Evolutionary conservation across 345 rosid species (phyloP).

Genomic region (Pistacia integerrima): DNA sequence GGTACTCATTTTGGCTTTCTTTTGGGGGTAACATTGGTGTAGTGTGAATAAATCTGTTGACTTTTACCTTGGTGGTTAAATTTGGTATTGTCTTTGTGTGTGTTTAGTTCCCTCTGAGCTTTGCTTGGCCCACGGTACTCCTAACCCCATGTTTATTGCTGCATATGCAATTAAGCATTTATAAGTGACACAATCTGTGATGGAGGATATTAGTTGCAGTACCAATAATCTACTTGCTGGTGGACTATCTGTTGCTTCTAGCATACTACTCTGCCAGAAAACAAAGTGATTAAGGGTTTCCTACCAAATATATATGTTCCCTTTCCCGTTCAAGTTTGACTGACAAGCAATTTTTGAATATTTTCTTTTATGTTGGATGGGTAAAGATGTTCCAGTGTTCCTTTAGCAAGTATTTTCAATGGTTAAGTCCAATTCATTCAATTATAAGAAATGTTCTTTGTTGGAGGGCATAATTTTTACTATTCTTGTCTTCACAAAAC

Average conservation of each 20-base stretch:
- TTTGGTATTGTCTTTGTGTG: neutral
- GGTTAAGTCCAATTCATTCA: neutral
- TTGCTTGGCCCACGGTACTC: neutral
- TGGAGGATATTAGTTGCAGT: neutral
- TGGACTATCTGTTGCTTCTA: neutral
- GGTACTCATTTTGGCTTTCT: slow-evolving; percentile 42
- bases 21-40: neutral
- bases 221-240: neutral
- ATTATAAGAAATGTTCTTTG: neutral
- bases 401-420: neutral
- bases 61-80: neutral
- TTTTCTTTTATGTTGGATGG: neutral
- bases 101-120: neutral
- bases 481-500: neutral
- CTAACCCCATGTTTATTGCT: neutral
- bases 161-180: neutral
- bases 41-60: neutral
- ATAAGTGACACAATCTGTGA: neutral
- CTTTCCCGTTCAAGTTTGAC: neutral
- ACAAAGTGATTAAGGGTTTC: neutral
- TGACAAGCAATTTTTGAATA: neutral
- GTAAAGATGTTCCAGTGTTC: neutral
- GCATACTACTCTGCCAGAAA: neutral
- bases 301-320: neutral
- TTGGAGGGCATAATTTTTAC: neutral